phyloP scores from a whole-genome alignment of 306 rosid genomes.

The Mimosa bimucronata region DNA sequence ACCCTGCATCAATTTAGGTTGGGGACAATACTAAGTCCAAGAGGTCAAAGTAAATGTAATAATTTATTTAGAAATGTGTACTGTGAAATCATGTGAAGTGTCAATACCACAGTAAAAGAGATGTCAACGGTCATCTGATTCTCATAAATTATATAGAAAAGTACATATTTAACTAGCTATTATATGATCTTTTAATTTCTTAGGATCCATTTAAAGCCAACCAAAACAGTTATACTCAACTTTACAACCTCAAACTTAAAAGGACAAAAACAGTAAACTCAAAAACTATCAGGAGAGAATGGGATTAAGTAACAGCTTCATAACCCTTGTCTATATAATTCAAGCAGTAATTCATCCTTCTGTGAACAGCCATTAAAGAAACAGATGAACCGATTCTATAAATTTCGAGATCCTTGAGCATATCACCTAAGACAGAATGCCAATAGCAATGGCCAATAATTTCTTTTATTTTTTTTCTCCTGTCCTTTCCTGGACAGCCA shows the following conservation, averaged over 20 bases:
- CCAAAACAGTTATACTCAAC: conserved; percentile 1
- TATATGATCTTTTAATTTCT: background rate
- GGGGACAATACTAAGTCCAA: conserved; percentile 1
- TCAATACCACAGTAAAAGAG: background rate
- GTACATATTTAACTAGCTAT: background rate
- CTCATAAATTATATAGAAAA: background rate
- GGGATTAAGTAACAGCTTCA: conserved; percentile 15
- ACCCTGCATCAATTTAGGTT: conserved; percentile 53
- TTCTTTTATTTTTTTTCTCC: background rate
- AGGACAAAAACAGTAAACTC: background rate
- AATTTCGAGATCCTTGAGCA: background rate
- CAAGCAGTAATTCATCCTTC: background rate
- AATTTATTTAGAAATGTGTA: background rate
- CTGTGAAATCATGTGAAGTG: background rate
- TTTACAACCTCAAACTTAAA: background rate
- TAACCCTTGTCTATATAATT: conserved; percentile 6
- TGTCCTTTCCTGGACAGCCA: background rate
- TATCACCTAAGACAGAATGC: too few relatives aligned
- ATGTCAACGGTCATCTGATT: background rate
- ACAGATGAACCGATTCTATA: background rate
- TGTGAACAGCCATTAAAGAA: background rate
- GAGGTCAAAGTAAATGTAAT: conserved; percentile 21
- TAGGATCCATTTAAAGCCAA: background rate
- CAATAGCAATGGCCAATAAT: too few relatives aligned
- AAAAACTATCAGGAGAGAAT: background rate